Percentiles rank a stretch among this genome's conserved stretches.
phyloP scores from a whole-genome alignment of 1,284 basidiomycete genomes.

The Trichosporon sp. region DNA sequence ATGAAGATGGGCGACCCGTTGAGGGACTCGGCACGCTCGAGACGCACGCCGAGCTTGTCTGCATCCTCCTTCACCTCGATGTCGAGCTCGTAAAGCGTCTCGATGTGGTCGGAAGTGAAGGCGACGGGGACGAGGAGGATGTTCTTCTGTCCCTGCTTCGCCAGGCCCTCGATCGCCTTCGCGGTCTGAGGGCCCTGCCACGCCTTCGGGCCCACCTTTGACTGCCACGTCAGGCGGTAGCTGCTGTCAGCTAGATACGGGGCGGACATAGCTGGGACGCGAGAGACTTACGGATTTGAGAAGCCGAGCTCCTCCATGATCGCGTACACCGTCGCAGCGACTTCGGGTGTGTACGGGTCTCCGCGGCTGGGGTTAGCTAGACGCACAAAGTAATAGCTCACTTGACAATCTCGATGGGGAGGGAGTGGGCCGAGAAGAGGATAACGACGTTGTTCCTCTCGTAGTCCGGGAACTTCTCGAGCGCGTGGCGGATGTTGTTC shows the following conservation, averaged over 20 bases:
- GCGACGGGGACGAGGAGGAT: conserved; percentile 93
- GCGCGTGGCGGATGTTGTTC: conserved; percentile 79
- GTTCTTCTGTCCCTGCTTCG: conserved; percentile 81
- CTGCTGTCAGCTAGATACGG: conserved; percentile 26
- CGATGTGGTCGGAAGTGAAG: conserved; percentile 98
- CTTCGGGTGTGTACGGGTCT: conserved; percentile 95
- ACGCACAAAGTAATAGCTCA: conserved; percentile 34
- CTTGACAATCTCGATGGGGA: conserved; percentile 96
- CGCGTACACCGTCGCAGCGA: conserved; percentile 86
- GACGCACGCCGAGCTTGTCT: conserved; percentile 84
- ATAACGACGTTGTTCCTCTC: conserved; percentile 74
- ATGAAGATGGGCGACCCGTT: conserved; percentile 98
- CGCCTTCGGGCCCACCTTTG: conserved; percentile 92
- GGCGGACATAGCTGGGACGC: conserved; percentile 16
- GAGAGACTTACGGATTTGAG: conserved; percentile 60
- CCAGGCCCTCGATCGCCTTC: conserved; percentile 88
- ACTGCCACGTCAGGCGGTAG: conserved; percentile 98
- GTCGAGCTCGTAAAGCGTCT: conserved; percentile 96
- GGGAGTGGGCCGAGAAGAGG: conserved; percentile 95
- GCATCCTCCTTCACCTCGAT: conserved; percentile 91
- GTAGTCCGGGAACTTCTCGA: conserved; percentile 76
- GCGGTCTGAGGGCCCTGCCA: conserved; percentile 99
- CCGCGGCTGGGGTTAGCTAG: conserved; percentile 75
- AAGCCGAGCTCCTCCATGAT: conserved; percentile 84
- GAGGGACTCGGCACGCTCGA: conserved; percentile 89